phyloP scores from a whole-genome alignment of 2,329 filamentous ascomycete species.

The Penicillium palitans region DNA sequence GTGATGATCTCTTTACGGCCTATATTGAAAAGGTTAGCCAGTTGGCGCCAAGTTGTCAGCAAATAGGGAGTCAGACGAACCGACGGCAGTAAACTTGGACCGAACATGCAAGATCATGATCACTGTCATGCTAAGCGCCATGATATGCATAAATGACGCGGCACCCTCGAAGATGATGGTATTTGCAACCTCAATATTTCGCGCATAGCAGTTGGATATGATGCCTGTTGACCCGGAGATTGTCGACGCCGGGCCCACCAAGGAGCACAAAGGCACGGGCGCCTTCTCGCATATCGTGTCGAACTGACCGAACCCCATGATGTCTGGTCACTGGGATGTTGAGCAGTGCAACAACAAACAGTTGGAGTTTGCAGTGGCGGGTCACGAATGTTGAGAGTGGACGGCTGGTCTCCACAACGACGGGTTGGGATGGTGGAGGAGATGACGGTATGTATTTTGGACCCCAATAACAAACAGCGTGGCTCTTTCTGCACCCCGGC shows the following conservation, averaged over 20 bases:
- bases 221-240: conserved; percentile 74
- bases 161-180: conserved; percentile 98
- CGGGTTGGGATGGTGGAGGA: conserved; percentile 29
- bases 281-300: conserved; percentile 79
- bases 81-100: conserved; percentile 97
- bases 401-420: conserved; percentile 36
- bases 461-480: conserved; percentile 6
- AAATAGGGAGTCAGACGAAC: conserved; percentile 52
- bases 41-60: not conserved
- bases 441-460: conserved; percentile 14
- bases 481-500: conserved; percentile 2
- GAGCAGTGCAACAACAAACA: conserved; percentile 21
- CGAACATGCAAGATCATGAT: conserved; percentile 97
- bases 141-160: conserved; percentile 87
- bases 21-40: conserved; percentile 31
- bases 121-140: conserved; percentile 85
- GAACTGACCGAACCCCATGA: conserved; percentile 91
- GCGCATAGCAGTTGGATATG: conserved; percentile 86
- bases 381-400: conserved; percentile 24
- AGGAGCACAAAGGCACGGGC: conserved; percentile 80
- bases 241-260: conserved; percentile 67
- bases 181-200: conserved; percentile 94
- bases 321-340: conserved; percentile 31
- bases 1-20: conserved; percentile 72
- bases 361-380: conserved; percentile 22